These are phyloP conservation scores for Mortierella sp. DNA, from an alignment of 371 early-diverging fungal species.

Conservation along the genomic window DNA sequence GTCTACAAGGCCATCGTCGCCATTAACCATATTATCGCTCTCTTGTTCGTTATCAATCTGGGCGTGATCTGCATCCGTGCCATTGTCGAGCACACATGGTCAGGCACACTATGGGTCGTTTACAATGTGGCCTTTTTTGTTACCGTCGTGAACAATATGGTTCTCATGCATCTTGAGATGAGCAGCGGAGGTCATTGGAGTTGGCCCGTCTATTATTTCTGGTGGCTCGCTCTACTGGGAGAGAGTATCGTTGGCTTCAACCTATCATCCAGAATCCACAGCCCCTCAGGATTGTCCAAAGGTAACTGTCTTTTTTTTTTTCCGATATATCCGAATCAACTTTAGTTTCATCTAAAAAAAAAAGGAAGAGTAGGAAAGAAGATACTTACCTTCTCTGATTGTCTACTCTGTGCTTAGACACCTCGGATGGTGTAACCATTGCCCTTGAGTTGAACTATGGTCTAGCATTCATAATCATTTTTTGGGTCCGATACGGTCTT, in stretches of 20 bases:
- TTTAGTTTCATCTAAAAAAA: not conserved
- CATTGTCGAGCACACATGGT: slow-evolving; percentile 39
- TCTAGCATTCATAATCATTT: slow-evolving; percentile 19
- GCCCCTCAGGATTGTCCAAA: no score
- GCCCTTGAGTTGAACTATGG: not conserved
- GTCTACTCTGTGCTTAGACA: not conserved
- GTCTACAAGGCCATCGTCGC: slow-evolving; percentile 21
- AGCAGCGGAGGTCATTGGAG: slow-evolving; percentile 40
- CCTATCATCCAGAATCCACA: no score
- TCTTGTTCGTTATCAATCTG: slow-evolving; percentile 27
- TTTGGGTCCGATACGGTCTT: slow-evolving; percentile 22
- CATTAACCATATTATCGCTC: slow-evolving; percentile 19
- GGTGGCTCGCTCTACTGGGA: slow-evolving; percentile 42
- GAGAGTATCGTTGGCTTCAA: slow-evolving; percentile 28
- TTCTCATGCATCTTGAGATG: slow-evolving; percentile 34
- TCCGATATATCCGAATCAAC: not conserved
- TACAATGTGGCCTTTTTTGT: slow-evolving; percentile 33
- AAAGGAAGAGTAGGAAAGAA: not conserved
- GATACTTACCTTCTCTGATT: not conserved
- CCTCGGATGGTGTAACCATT: not conserved
- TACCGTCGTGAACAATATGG: slow-evolving; percentile 24
- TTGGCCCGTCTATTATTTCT: slow-evolving; percentile 48
- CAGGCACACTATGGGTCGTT: slow-evolving; percentile 29
- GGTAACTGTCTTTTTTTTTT: not conserved
- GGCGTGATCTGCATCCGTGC: slow-evolving; percentile 31